Percentiles rank a stretch among this genome's conserved stretches.
Conservation (phyloP, 176 grass and related monocot genomes). For the Oryza coarctata region DNA sequence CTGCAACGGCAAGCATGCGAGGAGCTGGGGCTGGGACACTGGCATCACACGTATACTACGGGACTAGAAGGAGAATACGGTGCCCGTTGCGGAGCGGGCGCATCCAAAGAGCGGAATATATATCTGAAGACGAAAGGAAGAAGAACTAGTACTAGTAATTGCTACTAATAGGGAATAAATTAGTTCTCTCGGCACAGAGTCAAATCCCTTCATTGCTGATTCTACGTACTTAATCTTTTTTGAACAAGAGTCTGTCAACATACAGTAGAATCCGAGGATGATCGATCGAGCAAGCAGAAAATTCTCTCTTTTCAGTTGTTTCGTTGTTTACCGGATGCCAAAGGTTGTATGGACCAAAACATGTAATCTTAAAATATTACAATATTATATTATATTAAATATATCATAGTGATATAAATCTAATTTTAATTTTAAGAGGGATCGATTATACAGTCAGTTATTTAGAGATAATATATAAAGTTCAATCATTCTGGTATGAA, state of each 20-base stretch:
- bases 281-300: not conserved
- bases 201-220: not conserved
- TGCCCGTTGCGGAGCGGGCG: not conserved
- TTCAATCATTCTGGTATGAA: slow-evolving; percentile 13
- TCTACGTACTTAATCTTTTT: not conserved
- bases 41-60: not conserved
- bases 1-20: not conserved
- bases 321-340: not conserved
- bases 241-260: not conserved
- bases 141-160: not conserved
- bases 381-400: too few relatives aligned
- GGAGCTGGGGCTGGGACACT: not conserved
- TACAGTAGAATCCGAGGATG: not conserved
- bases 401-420: too few relatives aligned
- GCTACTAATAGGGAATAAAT: not conserved
- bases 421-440: too few relatives aligned
- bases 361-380: too few relatives aligned
- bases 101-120: not conserved
- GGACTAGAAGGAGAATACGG: not conserved
- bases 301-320: not conserved
- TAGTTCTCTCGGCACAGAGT: not conserved
- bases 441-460: too few relatives aligned
- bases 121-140: not conserved
- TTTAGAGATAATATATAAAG: slow-evolving; percentile 25
- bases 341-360: not conserved